phyloP scores from a whole-genome alignment of 2,329 filamentous ascomycete species.

The Xylariaceae sp. region DNA sequence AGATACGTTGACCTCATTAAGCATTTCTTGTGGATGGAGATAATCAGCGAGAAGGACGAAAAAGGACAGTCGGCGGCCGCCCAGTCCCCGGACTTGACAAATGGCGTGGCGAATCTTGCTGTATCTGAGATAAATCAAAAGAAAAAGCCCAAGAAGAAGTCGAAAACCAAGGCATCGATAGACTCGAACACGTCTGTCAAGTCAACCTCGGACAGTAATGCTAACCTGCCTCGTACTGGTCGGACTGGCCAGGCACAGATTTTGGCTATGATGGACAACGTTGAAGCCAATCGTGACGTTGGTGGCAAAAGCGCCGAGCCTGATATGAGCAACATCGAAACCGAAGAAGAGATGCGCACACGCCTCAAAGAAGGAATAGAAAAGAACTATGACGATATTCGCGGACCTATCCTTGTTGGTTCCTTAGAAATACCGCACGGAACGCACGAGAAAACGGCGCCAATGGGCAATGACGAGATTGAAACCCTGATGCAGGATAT shows the following conservation, averaged over 20 bases:
- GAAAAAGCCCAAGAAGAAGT: conserved; percentile 45
- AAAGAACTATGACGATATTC: conserved; percentile 42
- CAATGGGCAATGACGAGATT: conserved; percentile 51
- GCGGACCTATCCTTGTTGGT: conserved; percentile 44
- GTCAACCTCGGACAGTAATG: neutral
- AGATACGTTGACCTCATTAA: conserved; percentile 53
- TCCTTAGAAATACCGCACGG: conserved; percentile 42
- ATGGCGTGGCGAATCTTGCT: conserved; percentile 5
- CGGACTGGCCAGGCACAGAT: conserved; percentile 28
- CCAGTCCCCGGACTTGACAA: neutral
- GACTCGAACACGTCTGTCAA: conserved; percentile 1
- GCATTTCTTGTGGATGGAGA: conserved; percentile 52
- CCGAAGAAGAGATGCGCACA: conserved; percentile 46
- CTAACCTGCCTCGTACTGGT: neutral
- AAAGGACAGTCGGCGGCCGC: neutral
- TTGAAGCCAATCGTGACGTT: neutral
- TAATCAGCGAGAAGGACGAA: conserved; percentile 31
- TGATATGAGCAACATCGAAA: conserved; percentile 52
- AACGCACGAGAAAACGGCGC: conserved; percentile 44
- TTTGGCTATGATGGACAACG: conserved; percentile 28
- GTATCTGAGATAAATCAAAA: conserved; percentile 32
- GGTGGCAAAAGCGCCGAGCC: conserved; percentile 32
- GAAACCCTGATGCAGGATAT: conserved; percentile 52
- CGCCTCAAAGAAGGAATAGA: conserved; percentile 49
- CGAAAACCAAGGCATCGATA: conserved; percentile 32